Conservation (phyloP, 164 flowering plant species). For the Umbellularia californica region DNA sequence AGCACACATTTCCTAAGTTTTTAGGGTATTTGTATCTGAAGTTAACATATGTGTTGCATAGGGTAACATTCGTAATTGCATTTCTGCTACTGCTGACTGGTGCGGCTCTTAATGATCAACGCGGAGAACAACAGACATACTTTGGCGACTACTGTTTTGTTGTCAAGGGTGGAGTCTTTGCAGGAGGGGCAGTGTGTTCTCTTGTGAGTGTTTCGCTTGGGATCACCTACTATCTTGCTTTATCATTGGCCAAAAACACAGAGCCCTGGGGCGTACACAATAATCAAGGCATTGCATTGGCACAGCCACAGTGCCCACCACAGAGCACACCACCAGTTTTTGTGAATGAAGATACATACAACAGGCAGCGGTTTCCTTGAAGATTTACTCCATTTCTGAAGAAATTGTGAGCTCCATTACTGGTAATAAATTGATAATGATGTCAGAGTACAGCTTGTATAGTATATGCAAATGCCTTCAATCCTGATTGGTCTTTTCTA, state of each 20-base stretch:
- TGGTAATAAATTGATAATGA: too few relatives aligned
- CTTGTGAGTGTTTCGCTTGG: slow-evolving; percentile 61
- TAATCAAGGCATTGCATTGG: slow-evolving; percentile 64
- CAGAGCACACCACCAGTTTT: slow-evolving; percentile 56
- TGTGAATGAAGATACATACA: slow-evolving; percentile 83
- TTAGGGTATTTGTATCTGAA: too few relatives aligned
- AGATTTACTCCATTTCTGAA: not conserved
- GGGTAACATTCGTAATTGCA: slow-evolving; percentile 82
- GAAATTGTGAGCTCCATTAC: too few relatives aligned
- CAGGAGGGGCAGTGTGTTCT: slow-evolving; percentile 69
- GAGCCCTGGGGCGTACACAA: slow-evolving; percentile 22
- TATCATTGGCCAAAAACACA: slow-evolving; percentile 33
- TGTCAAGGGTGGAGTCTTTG: slow-evolving; percentile 86
- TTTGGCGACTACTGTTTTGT: slow-evolving; percentile 71
- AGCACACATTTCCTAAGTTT: too few relatives aligned
- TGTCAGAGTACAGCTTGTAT: not conserved
- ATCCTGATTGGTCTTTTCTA: too few relatives aligned
- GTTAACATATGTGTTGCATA: slow-evolving; percentile 19
- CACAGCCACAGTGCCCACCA: slow-evolving; percentile 62
- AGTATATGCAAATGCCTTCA: slow-evolving; percentile 11
- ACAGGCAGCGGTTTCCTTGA: slow-evolving; percentile 63
- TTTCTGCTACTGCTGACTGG: slow-evolving; percentile 85
- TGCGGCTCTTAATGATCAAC: slow-evolving; percentile 78
- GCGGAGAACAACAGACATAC: slow-evolving; percentile 50
- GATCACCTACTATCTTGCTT: slow-evolving; percentile 50